Percentiles rank a stretch among this genome's conserved stretches.
Conservation (phyloP, 78 protist genomes). For the Bigelowiella natans region DNA sequence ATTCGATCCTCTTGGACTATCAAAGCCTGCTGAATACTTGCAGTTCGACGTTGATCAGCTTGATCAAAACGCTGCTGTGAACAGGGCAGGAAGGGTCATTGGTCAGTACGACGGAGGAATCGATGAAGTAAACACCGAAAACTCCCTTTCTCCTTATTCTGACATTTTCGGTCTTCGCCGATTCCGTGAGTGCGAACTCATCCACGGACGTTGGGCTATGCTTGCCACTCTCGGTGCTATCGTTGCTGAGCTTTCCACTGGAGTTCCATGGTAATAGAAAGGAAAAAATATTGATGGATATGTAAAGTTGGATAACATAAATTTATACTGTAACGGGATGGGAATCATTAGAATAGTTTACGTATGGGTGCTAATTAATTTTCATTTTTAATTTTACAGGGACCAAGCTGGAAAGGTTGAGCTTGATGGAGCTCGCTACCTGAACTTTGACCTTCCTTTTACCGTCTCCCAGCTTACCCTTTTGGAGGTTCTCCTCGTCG, state of each 20-base stretch:
- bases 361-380: no score
- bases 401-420: neutral
- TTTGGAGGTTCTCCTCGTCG: neutral
- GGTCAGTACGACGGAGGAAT: neutral
- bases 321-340: no score
- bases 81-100: neutral
- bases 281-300: neutral
- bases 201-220: neutral
- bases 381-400: no score
- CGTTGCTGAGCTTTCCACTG: neutral
- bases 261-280: neutral
- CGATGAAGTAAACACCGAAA: neutral
- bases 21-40: neutral
- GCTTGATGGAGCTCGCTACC: neutral
- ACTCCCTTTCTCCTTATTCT: neutral
- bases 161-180: neutral
- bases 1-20: neutral
- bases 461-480: neutral
- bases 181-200: neutral
- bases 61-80: neutral
- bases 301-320: no score
- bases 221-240: neutral
- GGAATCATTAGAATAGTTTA: no score
- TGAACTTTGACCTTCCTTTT: neutral
- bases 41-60: neutral